Percentiles rank a stretch among this genome's conserved stretches.
Evolutionary conservation across 176 grass and related monocot genomes (phyloP).

Genomic region (Chrysopogon serrulatus): DNA sequence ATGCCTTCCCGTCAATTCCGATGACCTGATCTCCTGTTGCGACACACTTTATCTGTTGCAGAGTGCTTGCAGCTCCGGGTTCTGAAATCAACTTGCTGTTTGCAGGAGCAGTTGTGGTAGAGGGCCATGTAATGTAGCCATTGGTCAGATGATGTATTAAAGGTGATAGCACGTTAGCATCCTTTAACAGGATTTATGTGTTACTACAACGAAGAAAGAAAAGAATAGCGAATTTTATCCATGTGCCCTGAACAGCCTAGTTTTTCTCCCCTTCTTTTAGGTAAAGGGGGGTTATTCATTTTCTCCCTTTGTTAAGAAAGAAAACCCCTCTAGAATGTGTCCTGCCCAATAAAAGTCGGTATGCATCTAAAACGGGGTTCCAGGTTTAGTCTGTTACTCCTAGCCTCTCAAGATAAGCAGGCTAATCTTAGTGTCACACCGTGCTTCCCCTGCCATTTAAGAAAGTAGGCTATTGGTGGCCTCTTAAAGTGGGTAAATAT

Average conservation of each 20-base stretch:
- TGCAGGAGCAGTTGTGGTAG: not conserved
- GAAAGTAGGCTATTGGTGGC: slow-evolving; percentile 1
- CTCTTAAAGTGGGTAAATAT: not conserved
- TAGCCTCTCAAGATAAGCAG: not conserved
- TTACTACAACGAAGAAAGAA: not conserved
- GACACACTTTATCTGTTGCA: not conserved
- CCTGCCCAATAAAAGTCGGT: not conserved
- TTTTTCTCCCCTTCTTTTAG: not conserved
- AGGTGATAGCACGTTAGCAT: not conserved
- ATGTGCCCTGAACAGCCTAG: not conserved
- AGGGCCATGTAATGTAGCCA: not conserved
- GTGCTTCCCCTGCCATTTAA: slow-evolving; percentile 1
- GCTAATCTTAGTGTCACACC: not conserved
- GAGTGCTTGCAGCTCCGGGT: not conserved
- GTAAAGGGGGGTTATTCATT: not conserved
- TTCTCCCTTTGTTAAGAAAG: not conserved
- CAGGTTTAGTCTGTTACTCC: not conserved
- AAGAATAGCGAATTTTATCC: not conserved
- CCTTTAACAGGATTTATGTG: not conserved
- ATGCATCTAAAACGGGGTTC: not conserved
- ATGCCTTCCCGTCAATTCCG: not conserved
- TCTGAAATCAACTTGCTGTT: not conserved
- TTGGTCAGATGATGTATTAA: not conserved
- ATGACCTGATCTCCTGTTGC: not conserved
- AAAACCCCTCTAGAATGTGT: not conserved